Conservation (phyloP, 495 filamentous ascomycete species). For the Tirmania nivea region DNA sequence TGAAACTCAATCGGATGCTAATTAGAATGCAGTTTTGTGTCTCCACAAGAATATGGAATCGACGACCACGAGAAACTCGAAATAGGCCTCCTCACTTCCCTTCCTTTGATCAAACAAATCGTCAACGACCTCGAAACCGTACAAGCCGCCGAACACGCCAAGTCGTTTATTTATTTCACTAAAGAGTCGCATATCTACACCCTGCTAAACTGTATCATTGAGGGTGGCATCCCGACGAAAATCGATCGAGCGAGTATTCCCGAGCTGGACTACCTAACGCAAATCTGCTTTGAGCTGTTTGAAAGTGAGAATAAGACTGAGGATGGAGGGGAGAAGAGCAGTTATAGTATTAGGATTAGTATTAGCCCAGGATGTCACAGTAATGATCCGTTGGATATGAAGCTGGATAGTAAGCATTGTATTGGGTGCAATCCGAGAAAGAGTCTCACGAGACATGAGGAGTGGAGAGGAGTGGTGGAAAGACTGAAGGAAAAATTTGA, state of each 20-base stretch:
- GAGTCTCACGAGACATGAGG: constrained; percentile 71
- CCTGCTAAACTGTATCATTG: constrained; percentile 87
- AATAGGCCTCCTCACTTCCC: constrained; percentile 80
- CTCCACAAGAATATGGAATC: constrained; percentile 95
- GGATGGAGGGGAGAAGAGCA: constrained; percentile 22
- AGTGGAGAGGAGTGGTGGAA: constrained; percentile 91
- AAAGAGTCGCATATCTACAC: constrained; percentile 99
- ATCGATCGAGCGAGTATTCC: constrained; percentile 75
- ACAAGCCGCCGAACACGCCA: constrained; percentile 76
- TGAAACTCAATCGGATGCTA: not conserved
- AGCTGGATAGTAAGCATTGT: constrained; percentile 81
- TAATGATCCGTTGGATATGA: constrained; percentile 84
- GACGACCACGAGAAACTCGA: constrained; percentile 85
- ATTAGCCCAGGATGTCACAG: constrained; percentile 91
- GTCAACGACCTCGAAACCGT: constrained; percentile 93
- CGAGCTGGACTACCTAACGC: constrained; percentile 90
- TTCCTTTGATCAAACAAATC: constrained; percentile 86
- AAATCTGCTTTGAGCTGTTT: constrained; percentile 94
- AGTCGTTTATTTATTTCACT: constrained; percentile 95
- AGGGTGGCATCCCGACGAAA: constrained; percentile 87
- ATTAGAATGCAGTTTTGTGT: constrained; percentile 42
- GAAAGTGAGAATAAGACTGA: constrained; percentile 43
- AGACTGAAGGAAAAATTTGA: constrained; percentile 86
- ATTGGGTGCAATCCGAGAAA: constrained; percentile 79
- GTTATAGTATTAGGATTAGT: constrained; percentile 87